Percentiles rank a stretch among this genome's conserved stretches.
Evolutionary conservation across 2,329 filamentous ascomycete genomes (phyloP).

Genomic region (Thielaviopsis musarum): DNA sequence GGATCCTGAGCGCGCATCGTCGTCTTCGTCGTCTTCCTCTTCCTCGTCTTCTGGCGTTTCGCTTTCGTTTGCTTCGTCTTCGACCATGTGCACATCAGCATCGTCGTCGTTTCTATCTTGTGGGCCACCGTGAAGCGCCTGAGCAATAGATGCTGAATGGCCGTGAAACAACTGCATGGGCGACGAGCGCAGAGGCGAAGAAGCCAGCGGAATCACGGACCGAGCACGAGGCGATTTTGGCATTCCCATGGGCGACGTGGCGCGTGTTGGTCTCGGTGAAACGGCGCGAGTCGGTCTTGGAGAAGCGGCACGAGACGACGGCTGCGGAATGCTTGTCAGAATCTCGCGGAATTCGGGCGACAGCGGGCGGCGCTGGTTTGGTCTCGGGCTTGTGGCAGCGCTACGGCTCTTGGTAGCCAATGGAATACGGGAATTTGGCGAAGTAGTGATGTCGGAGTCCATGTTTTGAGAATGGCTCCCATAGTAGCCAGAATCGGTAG

Average conservation of each 20-base stretch:
- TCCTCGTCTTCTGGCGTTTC: neutral
- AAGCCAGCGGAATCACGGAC: neutral
- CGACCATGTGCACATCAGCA: slow-evolving; percentile 10
- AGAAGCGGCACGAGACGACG: slow-evolving; percentile 1
- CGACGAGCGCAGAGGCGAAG: neutral
- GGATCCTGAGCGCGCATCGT: slow-evolving; percentile 46
- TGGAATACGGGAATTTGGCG: neutral
- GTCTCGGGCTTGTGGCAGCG: neutral
- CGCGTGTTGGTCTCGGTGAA: slow-evolving; percentile 4
- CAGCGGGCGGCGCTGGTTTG: neutral
- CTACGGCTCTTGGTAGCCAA: neutral
- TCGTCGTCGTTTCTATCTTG: slow-evolving; percentile 8
- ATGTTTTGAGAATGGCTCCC: slow-evolving; percentile 35
- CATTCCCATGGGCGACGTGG: slow-evolving; percentile 1
- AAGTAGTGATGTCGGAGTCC: neutral
- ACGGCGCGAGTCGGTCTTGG: slow-evolving; percentile 2
- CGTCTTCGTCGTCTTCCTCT: slow-evolving; percentile 27
- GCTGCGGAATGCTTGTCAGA: neutral
- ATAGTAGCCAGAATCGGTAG: slow-evolving; percentile 51
- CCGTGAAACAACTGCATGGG: neutral
- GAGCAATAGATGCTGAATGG: neutral
- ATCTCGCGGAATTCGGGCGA: neutral
- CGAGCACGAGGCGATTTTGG: slow-evolving; percentile 3
- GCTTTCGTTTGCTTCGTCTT: slow-evolving; percentile 1
- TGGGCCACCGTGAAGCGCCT: neutral